Conservation (phyloP, 2,329 filamentous ascomycete species). For the Davidsoniella eucalypti region DNA sequence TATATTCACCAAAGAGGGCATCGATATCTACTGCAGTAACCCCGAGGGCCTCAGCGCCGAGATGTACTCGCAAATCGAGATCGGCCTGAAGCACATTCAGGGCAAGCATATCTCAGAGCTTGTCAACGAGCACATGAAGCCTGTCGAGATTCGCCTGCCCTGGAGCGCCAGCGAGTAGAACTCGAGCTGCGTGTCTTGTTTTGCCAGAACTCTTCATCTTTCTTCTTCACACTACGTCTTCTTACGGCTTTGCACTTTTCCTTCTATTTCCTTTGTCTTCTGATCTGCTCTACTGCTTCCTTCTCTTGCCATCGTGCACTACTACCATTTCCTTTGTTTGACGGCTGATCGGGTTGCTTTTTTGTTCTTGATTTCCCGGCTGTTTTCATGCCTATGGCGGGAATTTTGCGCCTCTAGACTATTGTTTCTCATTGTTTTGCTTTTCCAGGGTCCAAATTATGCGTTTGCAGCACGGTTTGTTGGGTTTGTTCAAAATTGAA, state of each 20-base stretch:
- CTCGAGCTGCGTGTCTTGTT: background rate
- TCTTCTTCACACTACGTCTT: background rate
- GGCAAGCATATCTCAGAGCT: constrained; percentile 38
- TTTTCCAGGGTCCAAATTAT: background rate
- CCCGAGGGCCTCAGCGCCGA: constrained; percentile 41
- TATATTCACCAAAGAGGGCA: constrained; percentile 63
- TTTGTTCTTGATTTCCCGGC: constrained; percentile 2
- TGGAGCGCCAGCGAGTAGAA: constrained; percentile 24
- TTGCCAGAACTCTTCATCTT: background rate
- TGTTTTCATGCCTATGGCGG: background rate
- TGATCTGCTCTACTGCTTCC: background rate
- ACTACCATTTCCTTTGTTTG: background rate
- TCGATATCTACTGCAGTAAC: constrained; percentile 60
- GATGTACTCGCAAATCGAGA: constrained; percentile 39
- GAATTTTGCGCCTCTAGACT: constrained; percentile 1
- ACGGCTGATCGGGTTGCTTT: background rate
- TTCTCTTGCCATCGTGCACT: background rate
- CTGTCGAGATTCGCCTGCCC: constrained; percentile 35
- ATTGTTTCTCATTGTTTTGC: background rate
- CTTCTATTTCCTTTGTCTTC: background rate
- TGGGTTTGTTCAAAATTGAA: too few species aligned
- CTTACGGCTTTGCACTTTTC: background rate
- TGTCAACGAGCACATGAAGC: constrained; percentile 31
- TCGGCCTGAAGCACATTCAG: constrained; percentile 28
- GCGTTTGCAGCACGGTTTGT: background rate